Conservation (phyloP, 805 yeast genomes). For the Metschnikowia sp. region DNA sequence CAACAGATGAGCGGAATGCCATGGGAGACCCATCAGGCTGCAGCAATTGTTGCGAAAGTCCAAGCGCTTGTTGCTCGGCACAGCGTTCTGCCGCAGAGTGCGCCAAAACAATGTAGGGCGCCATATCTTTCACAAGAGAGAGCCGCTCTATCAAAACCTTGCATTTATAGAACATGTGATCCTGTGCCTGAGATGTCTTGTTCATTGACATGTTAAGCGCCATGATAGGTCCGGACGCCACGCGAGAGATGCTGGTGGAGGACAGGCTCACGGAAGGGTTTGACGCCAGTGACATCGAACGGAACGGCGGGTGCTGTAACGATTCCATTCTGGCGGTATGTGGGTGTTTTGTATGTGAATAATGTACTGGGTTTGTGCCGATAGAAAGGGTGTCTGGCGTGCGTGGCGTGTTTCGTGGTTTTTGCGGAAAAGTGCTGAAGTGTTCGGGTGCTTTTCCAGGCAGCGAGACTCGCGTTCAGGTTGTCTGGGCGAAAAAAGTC, state of each 20-base stretch:
- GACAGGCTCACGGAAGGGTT: slow-evolving; percentile 27
- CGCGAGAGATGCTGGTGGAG: slow-evolving; percentile 35
- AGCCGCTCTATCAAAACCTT: slow-evolving; percentile 52
- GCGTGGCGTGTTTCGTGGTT: too few species aligned
- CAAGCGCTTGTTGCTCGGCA: slow-evolving; percentile 69
- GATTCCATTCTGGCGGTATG: slow-evolving; percentile 8
- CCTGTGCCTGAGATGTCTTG: slow-evolving; percentile 56
- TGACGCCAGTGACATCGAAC: slow-evolving; percentile 37
- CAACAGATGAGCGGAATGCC: slow-evolving; percentile 33
- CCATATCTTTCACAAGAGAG: slow-evolving; percentile 60
- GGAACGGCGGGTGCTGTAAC: slow-evolving; percentile 30
- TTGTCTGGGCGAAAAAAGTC: background rate
- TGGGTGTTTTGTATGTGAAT: too few species aligned
- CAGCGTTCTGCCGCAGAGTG: slow-evolving; percentile 62
- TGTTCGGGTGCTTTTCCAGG: background rate
- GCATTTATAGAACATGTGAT: slow-evolving; percentile 70
- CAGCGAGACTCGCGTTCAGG: background rate
- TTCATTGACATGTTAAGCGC: slow-evolving; percentile 54
- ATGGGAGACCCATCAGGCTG: slow-evolving; percentile 19
- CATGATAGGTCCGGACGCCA: slow-evolving; percentile 45
- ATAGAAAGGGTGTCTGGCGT: too few species aligned
- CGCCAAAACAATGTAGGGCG: slow-evolving; percentile 63
- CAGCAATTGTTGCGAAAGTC: slow-evolving; percentile 40
- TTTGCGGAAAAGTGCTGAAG: too few species aligned
- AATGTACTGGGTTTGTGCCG: too few species aligned